Conservation (phyloP, 225 moss, liverwort and hornwort species). For the Sphagnum tenellum region DNA sequence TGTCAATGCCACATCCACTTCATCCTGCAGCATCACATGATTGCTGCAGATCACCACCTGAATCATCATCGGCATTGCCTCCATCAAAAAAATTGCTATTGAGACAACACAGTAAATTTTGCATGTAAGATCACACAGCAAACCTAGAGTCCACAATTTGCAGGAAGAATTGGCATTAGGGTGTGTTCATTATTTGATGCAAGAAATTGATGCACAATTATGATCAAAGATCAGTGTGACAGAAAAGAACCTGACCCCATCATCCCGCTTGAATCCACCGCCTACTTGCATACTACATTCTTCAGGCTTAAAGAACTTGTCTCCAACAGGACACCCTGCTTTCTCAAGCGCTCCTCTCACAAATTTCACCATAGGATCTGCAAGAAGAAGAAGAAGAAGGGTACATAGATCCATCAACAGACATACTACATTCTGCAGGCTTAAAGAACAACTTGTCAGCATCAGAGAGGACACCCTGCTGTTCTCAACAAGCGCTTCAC, state of each 20-base stretch:
- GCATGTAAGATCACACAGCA: too few relatives aligned
- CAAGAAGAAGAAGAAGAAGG: not conserved
- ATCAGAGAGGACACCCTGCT: not conserved
- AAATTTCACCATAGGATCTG: slow-evolving; percentile 84
- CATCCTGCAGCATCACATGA: slow-evolving; percentile 78
- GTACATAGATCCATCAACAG: not conserved
- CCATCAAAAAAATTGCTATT: too few relatives aligned
- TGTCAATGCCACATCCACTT: slow-evolving; percentile 92
- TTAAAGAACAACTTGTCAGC: not conserved
- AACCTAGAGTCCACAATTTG: too few relatives aligned
- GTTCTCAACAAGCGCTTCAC: too few relatives aligned
- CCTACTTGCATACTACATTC: slow-evolving; percentile 72
- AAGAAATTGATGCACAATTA: too few relatives aligned
- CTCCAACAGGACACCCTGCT: slow-evolving; percentile 63
- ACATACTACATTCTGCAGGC: not conserved
- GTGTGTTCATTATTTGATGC: too few relatives aligned
- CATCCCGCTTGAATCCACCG: slow-evolving; percentile 82
- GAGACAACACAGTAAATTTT: too few relatives aligned
- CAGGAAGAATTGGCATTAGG: too few relatives aligned
- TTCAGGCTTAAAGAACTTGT: slow-evolving; percentile 73
- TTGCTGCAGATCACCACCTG: slow-evolving; percentile 97
- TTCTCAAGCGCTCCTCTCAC: slow-evolving; percentile 71
- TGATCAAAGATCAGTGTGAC: not conserved
- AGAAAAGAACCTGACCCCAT: slow-evolving; percentile 50
- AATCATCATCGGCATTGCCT: not conserved